Evolutionary conservation across 164 flowering plant genomes (phyloP), one percentile per base, ranked within the genome.

Genomic region (Vitis riparia): DNA sequence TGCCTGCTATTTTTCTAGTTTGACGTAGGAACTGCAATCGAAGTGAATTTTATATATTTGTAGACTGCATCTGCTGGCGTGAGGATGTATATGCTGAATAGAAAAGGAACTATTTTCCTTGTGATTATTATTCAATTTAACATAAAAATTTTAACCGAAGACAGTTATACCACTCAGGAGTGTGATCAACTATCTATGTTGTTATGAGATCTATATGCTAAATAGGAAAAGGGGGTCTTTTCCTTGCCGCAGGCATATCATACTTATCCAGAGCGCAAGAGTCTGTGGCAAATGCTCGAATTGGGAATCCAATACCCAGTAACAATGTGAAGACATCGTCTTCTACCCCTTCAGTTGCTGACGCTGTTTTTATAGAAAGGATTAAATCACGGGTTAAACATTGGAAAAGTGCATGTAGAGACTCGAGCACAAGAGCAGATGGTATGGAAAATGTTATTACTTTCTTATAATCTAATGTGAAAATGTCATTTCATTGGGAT

Each of bases 221-320:
- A 62, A 9, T 23, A 3, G 9, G 29, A 8, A 19, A 19, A 19
- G 23, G 23, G 23, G 23, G 23, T 19, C 23, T 53, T 16, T 44
- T 71, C 71, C 59, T 17, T 57, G 47, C 52, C 51, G 52, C 78
- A 94, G 98, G 98, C 51, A 87, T 94, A 66, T 91, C 97, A 61
- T 94, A 92, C 78, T 73, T 94, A 76, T 92, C 98, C 11, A 87
- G 92, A 83, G 91, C 73, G 47, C 97, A 94, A 77, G 98, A 94
- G 76, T 81, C 85, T n/a, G 62, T 71, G 2, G 82, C 86, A 17
- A 86, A 75, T 79, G 58, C 63, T 65, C 80, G 68, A 19, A 55
- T 62, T 62, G 86, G 84, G 59, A 85, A 73, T 77, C 76, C 84
- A n/a, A 30, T 73, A 19, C 65, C 74, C 51, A 29, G 61, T 67